Percentiles rank a stretch among this genome's conserved stretches.
Evolutionary conservation across 495 filamentous ascomycete genomes (phyloP).

Genomic region (Hypoxylon fuscum): DNA sequence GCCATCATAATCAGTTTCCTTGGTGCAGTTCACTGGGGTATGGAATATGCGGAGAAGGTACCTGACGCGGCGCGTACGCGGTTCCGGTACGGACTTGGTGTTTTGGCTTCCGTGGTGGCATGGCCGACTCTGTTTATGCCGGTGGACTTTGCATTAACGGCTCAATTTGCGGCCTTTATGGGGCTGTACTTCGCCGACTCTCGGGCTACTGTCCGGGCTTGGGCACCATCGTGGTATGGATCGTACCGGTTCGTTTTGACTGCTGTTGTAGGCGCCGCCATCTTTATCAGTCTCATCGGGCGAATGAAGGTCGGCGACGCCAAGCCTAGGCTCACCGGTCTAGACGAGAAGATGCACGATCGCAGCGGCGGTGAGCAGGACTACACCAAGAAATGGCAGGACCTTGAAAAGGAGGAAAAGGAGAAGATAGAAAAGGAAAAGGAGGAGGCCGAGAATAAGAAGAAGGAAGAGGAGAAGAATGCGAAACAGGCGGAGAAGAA

Average conservation of each 20-base stretch:
- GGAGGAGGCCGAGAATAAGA: conserved; percentile 49
- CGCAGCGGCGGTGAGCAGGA: conserved; percentile 43
- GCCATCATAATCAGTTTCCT: conserved; percentile 96
- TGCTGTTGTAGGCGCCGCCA: conserved; percentile 87
- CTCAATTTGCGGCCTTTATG: conserved; percentile 89
- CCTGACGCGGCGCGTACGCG: conserved; percentile 45
- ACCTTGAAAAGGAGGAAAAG: conserved; percentile 64
- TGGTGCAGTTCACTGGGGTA: conserved; percentile 93
- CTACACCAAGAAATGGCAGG: conserved; percentile 70
- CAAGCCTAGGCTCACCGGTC: conserved; percentile 49
- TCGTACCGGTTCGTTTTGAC: conserved; percentile 96
- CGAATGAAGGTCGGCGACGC: conserved; percentile 81
- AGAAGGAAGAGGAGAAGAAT: conserved; percentile 48
- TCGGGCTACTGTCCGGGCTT: conserved; percentile 75
- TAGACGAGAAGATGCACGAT: conserved; percentile 70
- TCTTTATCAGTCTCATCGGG: conserved; percentile 86
- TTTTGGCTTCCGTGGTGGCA: conserved; percentile 82
- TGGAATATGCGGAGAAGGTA: conserved; percentile 68
- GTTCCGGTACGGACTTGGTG: conserved; percentile 81
- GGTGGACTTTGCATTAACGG: conserved; percentile 85
- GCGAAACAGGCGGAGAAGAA: conserved; percentile 41
- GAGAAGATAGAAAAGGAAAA: conserved; percentile 54
- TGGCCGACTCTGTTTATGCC: conserved; percentile 95
- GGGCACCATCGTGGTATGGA: conserved; percentile 91
- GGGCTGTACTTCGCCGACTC: conserved; percentile 90